Percentiles rank a stretch among this genome's conserved stretches.
phyloP scores from a whole-genome alignment of 2,329 filamentous ascomycete genomes.

The Leptographium lundbergii region DNA sequence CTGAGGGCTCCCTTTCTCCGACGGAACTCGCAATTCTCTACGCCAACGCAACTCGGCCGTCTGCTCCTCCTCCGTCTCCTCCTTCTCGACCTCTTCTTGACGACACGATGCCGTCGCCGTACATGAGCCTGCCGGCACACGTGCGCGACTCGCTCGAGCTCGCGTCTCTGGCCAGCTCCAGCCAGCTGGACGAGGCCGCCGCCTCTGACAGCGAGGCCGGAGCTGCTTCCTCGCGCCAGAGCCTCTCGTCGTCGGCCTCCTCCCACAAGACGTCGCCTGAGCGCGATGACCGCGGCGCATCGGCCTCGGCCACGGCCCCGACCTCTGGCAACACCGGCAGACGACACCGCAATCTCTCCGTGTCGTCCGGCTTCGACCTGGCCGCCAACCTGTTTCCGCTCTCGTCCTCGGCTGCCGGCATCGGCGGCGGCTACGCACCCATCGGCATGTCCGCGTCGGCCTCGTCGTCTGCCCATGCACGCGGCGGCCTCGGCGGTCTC shows the following conservation, averaged over 20 bases:
- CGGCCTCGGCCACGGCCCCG: constrained; percentile 18
- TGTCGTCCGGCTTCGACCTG: constrained; percentile 92
- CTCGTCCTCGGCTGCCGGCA: constrained; percentile 60
- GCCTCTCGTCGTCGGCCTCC: constrained; percentile 55
- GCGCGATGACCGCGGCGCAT: constrained; percentile 51
- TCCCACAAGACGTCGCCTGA: constrained; percentile 83
- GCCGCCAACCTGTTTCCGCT: constrained; percentile 86
- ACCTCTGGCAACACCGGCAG: constrained; percentile 21
- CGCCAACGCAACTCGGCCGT: no score
- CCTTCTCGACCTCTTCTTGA: neutral
- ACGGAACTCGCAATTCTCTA: neutral
- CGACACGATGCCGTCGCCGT: constrained; percentile 25
- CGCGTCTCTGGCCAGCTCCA: constrained; percentile 82
- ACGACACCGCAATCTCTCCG: constrained; percentile 60
- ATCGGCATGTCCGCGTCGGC: constrained; percentile 57
- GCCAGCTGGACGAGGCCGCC: constrained; percentile 45
- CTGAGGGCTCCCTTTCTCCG: neutral
- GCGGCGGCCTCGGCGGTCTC: constrained; percentile 39
- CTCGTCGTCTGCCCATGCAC: constrained; percentile 36
- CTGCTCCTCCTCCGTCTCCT: no score
- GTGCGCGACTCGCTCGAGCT: constrained; percentile 90
- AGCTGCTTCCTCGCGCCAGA: constrained; percentile 67
- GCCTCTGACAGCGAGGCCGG: constrained; percentile 43
- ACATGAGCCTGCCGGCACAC: constrained; percentile 30
- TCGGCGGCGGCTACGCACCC: constrained; percentile 66